Evolutionary conservation across 2,329 filamentous ascomycete species (phyloP), one percentile per base, ranked within the genome.

Genomic region (Calonectria honghensis): DNA sequence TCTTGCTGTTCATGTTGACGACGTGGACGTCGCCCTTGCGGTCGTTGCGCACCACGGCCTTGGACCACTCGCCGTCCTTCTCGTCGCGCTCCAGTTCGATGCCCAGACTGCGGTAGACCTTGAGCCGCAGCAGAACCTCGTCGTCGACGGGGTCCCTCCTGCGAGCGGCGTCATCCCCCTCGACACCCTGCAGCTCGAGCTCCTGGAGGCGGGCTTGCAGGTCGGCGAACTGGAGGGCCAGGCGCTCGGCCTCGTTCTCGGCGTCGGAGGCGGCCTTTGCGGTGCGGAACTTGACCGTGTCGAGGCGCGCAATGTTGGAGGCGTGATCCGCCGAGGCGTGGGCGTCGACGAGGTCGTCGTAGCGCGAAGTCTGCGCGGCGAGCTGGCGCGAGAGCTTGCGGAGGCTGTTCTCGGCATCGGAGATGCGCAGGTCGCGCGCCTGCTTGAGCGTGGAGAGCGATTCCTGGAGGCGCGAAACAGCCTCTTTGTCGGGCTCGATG

Each of bases 171-270:
- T 83, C 75, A 78, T 85, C 82, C 1, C 95, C 96, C 83, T 98
- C 96, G 1, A 97, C 90, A 2, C 96, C 96, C 85, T 98, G 95
- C 70, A 94, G 88, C 83, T 98, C 96, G 57, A 98, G 86, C 84
- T 97, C 95, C 63, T 94, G 93, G 80, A 98, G 86, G 13, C 94
- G 90, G 54, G 93, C 93, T 75, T 92, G 92, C 72, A 98, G 87
- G 81, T 96, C 92, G 18, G 93, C 94, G 7, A 95, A 87, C 84
- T 97, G 95, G 7, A 92, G 91, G 72, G 94, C 93, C 59, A 98
- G 88, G n/a, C 96, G 90, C 88, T 98, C 96, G n/a, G 94, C 94
- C 86, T 99, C 97, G 82, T 96, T 96, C 87, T 98, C 96, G 9
- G 97, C 89, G 83, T 98, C 96, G 1, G 92, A 94, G 0, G 95